Evolutionary conservation across 441 rosid genomes (phyloP), one percentile per base, ranked within the genome.

Genomic region (Populus hybrid): DNA sequence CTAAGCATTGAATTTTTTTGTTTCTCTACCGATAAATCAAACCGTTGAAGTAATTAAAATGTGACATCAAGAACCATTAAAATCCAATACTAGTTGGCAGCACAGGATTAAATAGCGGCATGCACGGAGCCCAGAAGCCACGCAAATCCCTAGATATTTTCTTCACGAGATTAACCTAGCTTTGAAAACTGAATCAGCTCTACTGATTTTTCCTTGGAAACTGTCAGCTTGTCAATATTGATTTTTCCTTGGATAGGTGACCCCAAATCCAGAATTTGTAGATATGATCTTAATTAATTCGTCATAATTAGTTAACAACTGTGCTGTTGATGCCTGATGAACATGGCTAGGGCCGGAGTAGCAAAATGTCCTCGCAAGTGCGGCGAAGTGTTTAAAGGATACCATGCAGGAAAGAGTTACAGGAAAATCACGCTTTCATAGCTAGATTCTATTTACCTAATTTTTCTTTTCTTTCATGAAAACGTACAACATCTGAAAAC

Each of bases 81-180:
- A 76, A 67, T 30, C 67, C 78, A 64, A 68, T 67, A 66, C 54
- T 68, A 72, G 23, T 5, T 68, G 67, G 50, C 73, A 76, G 78
- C 54, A 34, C 10, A 18, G 24, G 64, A 67, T 68, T 76, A 4
- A 75, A 42, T n/a, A 54, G 20, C 65, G 5, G 26, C 64, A 38
- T 24, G 57, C 73, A 42, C 9, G 14, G 23, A 67, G 10, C 69
- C 75, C 26, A 54, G 26, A 1, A 57, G n/a, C 8, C 67, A 0
- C 59, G 66, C 61, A 36, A 34, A 63, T 74, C 57, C 70, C 77
- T 23, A 73, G 61, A 26, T 68, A 28, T 67, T 3, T n/a, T 11
- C 20, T 65, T 10, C 68, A 24, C 34, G 6, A 14, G 30, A 21
- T n/a, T 6, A 10, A 23, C 30, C 68, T 2, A 46, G 38, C 63